A percentile compares a stretch with the other conserved stretches of the same genome.
Evolutionary conservation across 75 land plant genomes (phyloP).

Genomic region (Picea sitchensis): DNA sequence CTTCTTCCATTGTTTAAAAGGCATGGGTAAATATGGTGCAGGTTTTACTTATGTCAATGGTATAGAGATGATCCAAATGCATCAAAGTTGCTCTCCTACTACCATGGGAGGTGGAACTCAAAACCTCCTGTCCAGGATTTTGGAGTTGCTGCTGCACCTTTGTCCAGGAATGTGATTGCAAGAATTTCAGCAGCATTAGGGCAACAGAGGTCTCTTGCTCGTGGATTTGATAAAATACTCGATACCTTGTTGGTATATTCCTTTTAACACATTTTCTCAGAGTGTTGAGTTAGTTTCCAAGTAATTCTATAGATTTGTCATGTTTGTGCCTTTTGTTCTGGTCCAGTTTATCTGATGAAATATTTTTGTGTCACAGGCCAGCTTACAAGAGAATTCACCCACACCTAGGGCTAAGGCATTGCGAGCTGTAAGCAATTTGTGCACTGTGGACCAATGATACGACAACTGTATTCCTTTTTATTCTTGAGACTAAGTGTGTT

Average conservation of each 20-base stretch:
- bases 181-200: slow-evolving; percentile 76
- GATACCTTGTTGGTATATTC: slow-evolving; percentile 64
- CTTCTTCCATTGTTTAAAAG: neutral
- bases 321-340: neutral
- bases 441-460: neutral
- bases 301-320: neutral
- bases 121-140: slow-evolving; percentile 65
- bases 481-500: neutral
- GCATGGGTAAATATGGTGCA: slow-evolving; percentile 21
- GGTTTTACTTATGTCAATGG: slow-evolving; percentile 97
- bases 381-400: slow-evolving; percentile 88
- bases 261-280: neutral
- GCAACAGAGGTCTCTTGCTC: slow-evolving; percentile 83
- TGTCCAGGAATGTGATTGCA: slow-evolving; percentile 73
- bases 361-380: slow-evolving; percentile 47
- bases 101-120: slow-evolving; percentile 59
- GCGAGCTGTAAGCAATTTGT: slow-evolving; percentile 71
- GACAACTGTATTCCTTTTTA: neutral
- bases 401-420: slow-evolving; percentile 92
- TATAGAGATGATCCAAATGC: slow-evolving; percentile 80
- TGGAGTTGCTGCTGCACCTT: slow-evolving; percentile 38
- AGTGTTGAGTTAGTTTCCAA: neutral
- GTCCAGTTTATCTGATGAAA: neutral
- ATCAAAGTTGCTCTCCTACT: slow-evolving; percentile 46
- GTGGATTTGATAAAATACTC: slow-evolving; percentile 96